phyloP scores from a whole-genome alignment of 768 basidiomycete species.

The Boletus vinaceobasis region DNA sequence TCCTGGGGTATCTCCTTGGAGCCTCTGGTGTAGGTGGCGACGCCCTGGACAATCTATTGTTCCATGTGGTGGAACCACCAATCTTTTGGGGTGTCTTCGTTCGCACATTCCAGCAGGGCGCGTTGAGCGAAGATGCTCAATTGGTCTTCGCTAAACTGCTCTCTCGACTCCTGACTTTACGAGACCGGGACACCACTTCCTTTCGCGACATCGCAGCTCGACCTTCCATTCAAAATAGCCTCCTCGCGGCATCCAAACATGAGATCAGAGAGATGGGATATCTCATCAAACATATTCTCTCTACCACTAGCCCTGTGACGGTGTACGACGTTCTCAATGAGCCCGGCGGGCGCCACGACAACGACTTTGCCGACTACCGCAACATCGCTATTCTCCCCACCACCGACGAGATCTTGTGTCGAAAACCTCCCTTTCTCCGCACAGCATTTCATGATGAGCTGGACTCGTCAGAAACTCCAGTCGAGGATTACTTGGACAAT shows the following conservation, averaged over 20 bases:
- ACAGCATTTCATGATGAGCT: constrained; percentile 25
- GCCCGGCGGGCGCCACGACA: constrained; percentile 69
- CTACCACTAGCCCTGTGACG: constrained; percentile 17
- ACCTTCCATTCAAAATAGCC: constrained; percentile 20
- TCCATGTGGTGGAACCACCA: constrained; percentile 45
- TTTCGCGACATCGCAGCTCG: constrained; percentile 40
- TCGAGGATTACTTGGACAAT: constrained; percentile 53
- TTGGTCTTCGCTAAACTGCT: constrained; percentile 46
- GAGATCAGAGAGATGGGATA: constrained; percentile 33
- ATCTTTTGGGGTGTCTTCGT: constrained; percentile 45
- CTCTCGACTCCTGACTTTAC: constrained; percentile 41
- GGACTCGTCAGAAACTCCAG: constrained; percentile 26
- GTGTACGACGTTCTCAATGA: constrained; percentile 16
- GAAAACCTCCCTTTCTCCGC: constrained; percentile 47
- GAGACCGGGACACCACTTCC: constrained; percentile 28
- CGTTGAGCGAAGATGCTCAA: constrained; percentile 35
- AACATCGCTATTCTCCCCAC: constrained; percentile 61
- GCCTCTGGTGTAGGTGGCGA: constrained; percentile 41
- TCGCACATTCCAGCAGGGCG: constrained; percentile 30
- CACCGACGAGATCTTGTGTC: constrained; percentile 50
- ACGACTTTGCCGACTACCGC: constrained; percentile 58
- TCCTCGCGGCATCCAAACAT: constrained; percentile 21
- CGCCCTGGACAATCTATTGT: constrained; percentile 38
- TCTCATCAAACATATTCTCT: constrained; percentile 39
- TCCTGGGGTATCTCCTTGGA: constrained; percentile 40